Percentiles rank a stretch among this genome's conserved stretches.
phyloP scores from a whole-genome alignment of 2,329 filamentous ascomycete species.

The Ophiosphaerella herpotricha region DNA sequence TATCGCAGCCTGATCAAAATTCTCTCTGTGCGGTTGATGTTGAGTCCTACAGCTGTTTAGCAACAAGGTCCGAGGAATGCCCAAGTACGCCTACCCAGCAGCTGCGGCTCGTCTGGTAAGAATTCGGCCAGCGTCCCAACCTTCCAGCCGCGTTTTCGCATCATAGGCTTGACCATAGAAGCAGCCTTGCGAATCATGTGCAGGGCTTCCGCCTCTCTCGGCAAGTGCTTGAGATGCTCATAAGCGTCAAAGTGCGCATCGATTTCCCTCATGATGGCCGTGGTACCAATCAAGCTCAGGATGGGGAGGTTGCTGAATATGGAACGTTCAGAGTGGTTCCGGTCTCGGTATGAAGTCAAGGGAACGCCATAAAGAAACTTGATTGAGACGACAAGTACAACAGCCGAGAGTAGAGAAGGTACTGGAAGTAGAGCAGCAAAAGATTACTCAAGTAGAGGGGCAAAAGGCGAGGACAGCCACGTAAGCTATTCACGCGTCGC shows the following conservation, averaged over 20 bases:
- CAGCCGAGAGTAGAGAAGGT: constrained; percentile 1
- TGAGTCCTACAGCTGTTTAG: constrained; percentile 61
- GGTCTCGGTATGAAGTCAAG: no score
- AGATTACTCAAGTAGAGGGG: constrained; percentile 15
- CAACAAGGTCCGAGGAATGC: background rate
- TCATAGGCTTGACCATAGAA: constrained; percentile 90
- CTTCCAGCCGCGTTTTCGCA: constrained; percentile 82
- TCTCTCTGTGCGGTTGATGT: constrained; percentile 74
- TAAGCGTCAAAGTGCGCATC: constrained; percentile 56
- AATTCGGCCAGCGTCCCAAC: constrained; percentile 84
- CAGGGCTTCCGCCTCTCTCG: constrained; percentile 52
- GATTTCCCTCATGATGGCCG: constrained; percentile 47
- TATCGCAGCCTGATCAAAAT: constrained; percentile 85
- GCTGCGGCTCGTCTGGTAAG: constrained; percentile 72
- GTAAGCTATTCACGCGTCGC: constrained; percentile 35
- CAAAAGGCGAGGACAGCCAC: constrained; percentile 23
- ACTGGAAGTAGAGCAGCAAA: constrained; percentile 5
- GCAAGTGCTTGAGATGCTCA: constrained; percentile 54
- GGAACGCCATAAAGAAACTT: no score
- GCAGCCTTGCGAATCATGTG: constrained; percentile 76
- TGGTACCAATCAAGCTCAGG: background rate
- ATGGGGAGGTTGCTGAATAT: constrained; percentile 2
- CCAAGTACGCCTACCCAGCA: constrained; percentile 63
- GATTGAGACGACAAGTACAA: no score
- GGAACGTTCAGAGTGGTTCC: background rate